Percentiles rank a stretch among this genome's conserved stretches.
These are phyloP conservation scores for Suillus discolor DNA, from an alignment of 768 basidiomycete genomes.

Conservation along the genomic window DNA sequence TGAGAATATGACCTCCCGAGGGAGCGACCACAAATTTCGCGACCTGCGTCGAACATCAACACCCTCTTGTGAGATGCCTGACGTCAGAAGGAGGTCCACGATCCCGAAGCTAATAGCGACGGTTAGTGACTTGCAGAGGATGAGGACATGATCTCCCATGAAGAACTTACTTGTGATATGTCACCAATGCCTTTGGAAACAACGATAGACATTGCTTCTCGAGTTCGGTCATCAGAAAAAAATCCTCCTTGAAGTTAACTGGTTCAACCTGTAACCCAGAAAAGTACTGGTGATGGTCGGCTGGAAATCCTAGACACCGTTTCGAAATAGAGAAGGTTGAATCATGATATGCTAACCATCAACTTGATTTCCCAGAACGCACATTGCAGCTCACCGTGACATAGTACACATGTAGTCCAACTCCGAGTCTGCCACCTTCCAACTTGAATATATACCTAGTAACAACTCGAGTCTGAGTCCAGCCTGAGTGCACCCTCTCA, in stretches of 20 bases:
- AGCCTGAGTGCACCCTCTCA: slow-evolving; percentile 52
- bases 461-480: neutral
- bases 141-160: no score
- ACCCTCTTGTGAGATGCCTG: no score
- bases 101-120: no score
- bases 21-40: no score
- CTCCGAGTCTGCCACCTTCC: slow-evolving; percentile 49
- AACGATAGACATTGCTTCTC: slow-evolving; percentile 52
- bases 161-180: slow-evolving; percentile 62
- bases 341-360: neutral
- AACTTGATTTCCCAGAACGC: neutral
- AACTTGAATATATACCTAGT: slow-evolving; percentile 52
- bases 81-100: no score
- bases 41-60: no score
- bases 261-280: slow-evolving; percentile 42
- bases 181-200: slow-evolving; percentile 52
- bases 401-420: slow-evolving; percentile 73
- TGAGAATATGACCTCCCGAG: no score
- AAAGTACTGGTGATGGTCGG: slow-evolving; percentile 40
- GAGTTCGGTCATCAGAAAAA: slow-evolving; percentile 67
- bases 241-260: slow-evolving; percentile 51
- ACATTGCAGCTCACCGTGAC: slow-evolving; percentile 30
- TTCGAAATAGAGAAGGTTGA: slow-evolving; percentile 76
- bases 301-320: slow-evolving; percentile 65
- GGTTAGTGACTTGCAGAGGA: no score